Evolutionary conservation across 108 stramenopile genomes (phyloP).

Genomic region (Stephanodiscus minutulus): DNA sequence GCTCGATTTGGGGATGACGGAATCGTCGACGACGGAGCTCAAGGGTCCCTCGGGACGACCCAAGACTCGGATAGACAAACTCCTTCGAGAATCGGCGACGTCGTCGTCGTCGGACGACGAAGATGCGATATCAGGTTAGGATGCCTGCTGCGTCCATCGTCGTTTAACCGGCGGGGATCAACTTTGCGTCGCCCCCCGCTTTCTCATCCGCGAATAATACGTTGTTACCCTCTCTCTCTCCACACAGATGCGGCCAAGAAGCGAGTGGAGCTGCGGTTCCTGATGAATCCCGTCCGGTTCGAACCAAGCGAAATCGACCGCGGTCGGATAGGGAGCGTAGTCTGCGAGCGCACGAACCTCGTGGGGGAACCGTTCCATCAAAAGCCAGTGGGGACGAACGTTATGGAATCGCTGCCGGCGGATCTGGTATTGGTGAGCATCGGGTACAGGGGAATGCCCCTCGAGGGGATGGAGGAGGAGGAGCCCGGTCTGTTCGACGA

Average conservation of each 20-base stretch:
- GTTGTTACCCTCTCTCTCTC: too few species aligned
- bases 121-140: constrained; percentile 11
- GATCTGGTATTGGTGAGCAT: constrained; percentile 82
- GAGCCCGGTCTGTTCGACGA: constrained; percentile 73
- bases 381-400: constrained; percentile 74
- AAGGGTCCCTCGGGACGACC: constrained; percentile 57
- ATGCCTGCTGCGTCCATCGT: not conserved
- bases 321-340: constrained; percentile 53
- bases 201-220: not conserved
- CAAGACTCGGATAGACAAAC: constrained; percentile 68
- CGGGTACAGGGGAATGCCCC: constrained; percentile 89
- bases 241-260: constrained; percentile 33
- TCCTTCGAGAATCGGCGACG: constrained; percentile 57
- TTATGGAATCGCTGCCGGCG: constrained; percentile 56
- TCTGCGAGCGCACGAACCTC: constrained; percentile 81
- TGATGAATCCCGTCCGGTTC: constrained; percentile 77
- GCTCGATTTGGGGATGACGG: constrained; percentile 79
- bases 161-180: not conserved
- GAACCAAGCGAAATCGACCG: constrained; percentile 41
- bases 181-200: not conserved
- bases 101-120: too few species aligned
- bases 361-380: constrained; percentile 79
- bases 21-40: constrained; percentile 69
- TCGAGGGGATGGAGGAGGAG: constrained; percentile 68
- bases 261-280: constrained; percentile 85